Evolutionary conservation across 257 asterid species (phyloP).

Genomic region (Penstemon eatonii): DNA sequence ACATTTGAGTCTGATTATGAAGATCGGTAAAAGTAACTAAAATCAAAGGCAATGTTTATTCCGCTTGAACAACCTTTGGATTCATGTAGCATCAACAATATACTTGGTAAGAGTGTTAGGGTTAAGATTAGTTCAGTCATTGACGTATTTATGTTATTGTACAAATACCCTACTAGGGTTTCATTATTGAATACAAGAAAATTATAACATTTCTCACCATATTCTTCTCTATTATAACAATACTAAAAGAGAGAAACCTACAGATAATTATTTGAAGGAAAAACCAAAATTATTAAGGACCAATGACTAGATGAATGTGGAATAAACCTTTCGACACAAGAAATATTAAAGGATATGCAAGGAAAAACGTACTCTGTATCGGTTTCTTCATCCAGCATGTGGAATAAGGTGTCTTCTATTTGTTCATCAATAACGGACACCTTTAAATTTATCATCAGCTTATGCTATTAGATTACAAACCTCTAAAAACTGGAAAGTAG

Average conservation of each 20-base stretch:
- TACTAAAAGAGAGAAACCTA: background rate
- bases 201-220: too few species aligned
- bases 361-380: conserved; percentile 76
- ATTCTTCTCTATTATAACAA: background rate
- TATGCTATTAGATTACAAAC: conserved; percentile 22
- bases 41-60: background rate
- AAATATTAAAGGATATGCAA: conserved; percentile 17
- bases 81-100: background rate
- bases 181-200: too few species aligned
- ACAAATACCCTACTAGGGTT: too few species aligned
- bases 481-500: conserved; percentile 22
- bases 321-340: conserved; percentile 18
- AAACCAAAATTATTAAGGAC: background rate
- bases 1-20: too few species aligned
- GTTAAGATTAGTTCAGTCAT: too few species aligned
- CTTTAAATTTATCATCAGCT: conserved; percentile 44
- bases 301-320: conserved; percentile 10
- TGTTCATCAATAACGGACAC: conserved; percentile 76
- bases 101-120: too few species aligned
- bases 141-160: too few species aligned
- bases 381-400: conserved; percentile 97
- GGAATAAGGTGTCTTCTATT: conserved; percentile 92
- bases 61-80: background rate
- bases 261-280: conserved; percentile 2
- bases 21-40: background rate